These are phyloP conservation scores for Lasiodiplodia theobromae DNA, from an alignment of 2,329 filamentous ascomycete species.

Conservation along the genomic window DNA sequence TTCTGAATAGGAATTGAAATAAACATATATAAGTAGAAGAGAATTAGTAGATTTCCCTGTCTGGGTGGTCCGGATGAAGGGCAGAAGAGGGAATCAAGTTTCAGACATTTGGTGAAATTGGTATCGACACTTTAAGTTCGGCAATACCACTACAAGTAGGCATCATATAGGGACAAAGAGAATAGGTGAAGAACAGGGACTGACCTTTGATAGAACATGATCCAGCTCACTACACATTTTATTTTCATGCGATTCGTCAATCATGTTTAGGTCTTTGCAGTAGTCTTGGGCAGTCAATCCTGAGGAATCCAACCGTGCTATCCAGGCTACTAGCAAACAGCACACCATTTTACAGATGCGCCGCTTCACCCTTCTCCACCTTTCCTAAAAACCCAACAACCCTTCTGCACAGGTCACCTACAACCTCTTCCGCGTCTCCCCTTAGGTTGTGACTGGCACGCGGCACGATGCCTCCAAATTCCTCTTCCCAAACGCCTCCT, in stretches of 20 bases:
- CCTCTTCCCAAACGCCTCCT: slow-evolving; percentile 57
- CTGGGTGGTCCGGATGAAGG: neutral
- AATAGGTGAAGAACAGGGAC: neutral
- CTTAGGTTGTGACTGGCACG: slow-evolving; percentile 61
- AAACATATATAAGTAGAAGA: neutral
- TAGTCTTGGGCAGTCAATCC: neutral
- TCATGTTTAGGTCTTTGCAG: neutral
- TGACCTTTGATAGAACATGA: neutral
- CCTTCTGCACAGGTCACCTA: slow-evolving; percentile 57
- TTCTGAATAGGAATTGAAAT: neutral
- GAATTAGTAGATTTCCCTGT: neutral
- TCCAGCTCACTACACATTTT: neutral
- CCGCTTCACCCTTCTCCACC: neutral
- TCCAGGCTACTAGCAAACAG: neutral
- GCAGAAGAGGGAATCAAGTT: neutral
- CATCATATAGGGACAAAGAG: neutral
- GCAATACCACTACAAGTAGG: neutral
- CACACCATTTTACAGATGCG: slow-evolving; percentile 7
- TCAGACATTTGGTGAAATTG: neutral
- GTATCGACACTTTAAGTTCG: neutral
- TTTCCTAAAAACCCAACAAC: slow-evolving; percentile 58
- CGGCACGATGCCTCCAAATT: slow-evolving; percentile 56
- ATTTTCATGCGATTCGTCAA: neutral
- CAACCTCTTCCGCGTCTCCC: slow-evolving; percentile 54
- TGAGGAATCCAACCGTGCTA: neutral